Conservation (phyloP, 768 basidiomycete species). For the Mycena maculata region DNA sequence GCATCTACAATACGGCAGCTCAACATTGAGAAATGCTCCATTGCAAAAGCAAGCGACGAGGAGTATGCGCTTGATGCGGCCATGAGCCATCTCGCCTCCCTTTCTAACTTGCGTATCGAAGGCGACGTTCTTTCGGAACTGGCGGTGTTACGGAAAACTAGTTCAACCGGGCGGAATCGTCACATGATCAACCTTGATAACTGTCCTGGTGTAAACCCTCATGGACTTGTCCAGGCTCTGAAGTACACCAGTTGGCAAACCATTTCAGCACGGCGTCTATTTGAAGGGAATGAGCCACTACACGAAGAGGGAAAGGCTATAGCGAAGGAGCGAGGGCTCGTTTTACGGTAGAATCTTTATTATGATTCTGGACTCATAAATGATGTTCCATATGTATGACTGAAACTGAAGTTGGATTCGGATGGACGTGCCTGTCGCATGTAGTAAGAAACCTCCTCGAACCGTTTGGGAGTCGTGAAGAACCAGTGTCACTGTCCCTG, state of each 20-base stretch:
- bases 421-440: neutral
- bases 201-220: slow-evolving; percentile 14
- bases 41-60: slow-evolving; percentile 11
- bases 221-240: slow-evolving; percentile 19
- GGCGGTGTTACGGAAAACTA: slow-evolving; percentile 12
- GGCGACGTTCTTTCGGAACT: slow-evolving; percentile 17
- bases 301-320: slow-evolving; percentile 15
- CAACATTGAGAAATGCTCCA: slow-evolving; percentile 17
- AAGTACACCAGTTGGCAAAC: slow-evolving; percentile 15
- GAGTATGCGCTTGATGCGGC: slow-evolving; percentile 18
- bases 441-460: neutral
- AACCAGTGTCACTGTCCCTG: neutral
- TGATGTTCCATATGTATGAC: neutral
- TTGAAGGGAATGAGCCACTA: slow-evolving; percentile 15
- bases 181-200: slow-evolving; percentile 5
- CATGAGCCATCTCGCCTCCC: slow-evolving; percentile 8
- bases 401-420: slow-evolving; percentile 1
- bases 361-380: neutral
- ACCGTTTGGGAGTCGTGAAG: neutral
- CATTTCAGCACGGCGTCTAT: slow-evolving; percentile 1
- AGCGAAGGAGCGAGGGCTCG: slow-evolving; percentile 8
- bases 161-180: neutral
- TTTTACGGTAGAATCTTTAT: slow-evolving; percentile 5
- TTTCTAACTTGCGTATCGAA: slow-evolving; percentile 10
- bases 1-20: neutral